phyloP scores from a whole-genome alignment of 441 rosid species.

The Viola pubescens region DNA sequence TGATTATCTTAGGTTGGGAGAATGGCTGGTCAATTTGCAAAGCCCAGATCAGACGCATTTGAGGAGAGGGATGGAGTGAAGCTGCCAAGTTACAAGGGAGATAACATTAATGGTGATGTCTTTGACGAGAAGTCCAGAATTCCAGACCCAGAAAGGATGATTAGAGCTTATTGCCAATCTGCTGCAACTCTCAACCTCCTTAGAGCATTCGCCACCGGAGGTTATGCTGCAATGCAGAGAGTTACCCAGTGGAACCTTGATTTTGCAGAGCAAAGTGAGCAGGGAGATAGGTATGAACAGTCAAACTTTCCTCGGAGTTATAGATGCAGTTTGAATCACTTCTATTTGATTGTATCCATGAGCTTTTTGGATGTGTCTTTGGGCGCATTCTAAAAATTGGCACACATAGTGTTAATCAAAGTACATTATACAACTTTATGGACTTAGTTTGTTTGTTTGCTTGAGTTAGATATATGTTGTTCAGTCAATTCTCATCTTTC shows the following conservation, averaged over 20 bases:
- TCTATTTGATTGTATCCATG: no score
- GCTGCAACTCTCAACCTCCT: slow-evolving; percentile 80
- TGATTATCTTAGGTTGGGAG: slow-evolving; percentile 63
- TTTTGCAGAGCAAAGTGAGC: slow-evolving; percentile 69
- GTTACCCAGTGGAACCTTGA: slow-evolving; percentile 92
- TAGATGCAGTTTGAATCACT: no score
- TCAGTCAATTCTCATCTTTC: background rate
- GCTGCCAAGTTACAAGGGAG: slow-evolving; percentile 77
- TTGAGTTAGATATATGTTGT: no score
- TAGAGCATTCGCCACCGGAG: slow-evolving; percentile 84
- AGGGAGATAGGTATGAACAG: slow-evolving; percentile 60
- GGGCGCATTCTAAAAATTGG: no score
- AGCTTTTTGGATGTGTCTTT: no score
- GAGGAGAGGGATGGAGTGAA: slow-evolving; percentile 73
- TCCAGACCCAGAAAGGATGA: slow-evolving; percentile 76
- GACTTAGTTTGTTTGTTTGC: background rate
- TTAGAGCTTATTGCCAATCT: slow-evolving; percentile 70
- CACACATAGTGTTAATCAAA: background rate
- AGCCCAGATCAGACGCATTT: slow-evolving; percentile 58
- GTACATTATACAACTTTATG: background rate
- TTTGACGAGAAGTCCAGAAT: slow-evolving; percentile 63
- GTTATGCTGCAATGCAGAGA: slow-evolving; percentile 86
- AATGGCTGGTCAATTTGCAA: slow-evolving; percentile 94
- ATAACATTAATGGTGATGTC: slow-evolving; percentile 69
- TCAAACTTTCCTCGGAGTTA: slow-evolving; percentile 3